Evolutionary conservation across 768 basidiomycete species (phyloP).

Genomic region (Lyophyllum decastes): DNA sequence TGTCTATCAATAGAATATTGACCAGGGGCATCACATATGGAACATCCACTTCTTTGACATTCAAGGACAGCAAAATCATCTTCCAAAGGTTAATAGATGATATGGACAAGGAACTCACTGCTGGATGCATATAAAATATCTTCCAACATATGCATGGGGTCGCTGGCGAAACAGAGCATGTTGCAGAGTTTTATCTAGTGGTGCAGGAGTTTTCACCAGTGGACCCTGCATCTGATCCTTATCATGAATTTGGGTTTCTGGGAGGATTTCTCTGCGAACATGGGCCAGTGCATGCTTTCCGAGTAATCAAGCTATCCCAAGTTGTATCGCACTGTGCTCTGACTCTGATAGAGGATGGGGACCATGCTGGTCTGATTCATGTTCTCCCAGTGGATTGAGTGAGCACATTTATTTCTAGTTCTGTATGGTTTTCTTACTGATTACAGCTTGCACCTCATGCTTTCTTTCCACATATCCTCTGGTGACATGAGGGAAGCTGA

Average conservation of each 20-base stretch:
- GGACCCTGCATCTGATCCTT: constrained; percentile 9
- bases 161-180: not conserved
- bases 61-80: constrained; percentile 1
- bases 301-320: not conserved
- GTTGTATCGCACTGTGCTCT: not conserved
- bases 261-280: constrained; percentile 11
- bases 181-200: constrained; percentile 1
- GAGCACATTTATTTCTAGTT: not conserved
- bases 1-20: constrained; percentile 1
- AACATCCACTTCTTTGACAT: too few species aligned
- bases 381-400: not conserved
- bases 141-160: not conserved
- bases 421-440: not conserved
- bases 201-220: not conserved
- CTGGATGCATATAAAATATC: not conserved
- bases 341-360: not conserved
- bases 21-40: too few species aligned
- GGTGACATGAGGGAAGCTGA: not conserved
- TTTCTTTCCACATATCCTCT: not conserved
- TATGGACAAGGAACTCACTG: not conserved
- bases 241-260: constrained; percentile 13
- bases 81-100: not conserved
- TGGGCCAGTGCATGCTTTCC: not conserved
- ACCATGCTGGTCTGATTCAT: not conserved
- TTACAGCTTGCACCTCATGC: not conserved